Evolutionary conservation across 2,329 filamentous ascomycete genomes (phyloP).

Genomic region (Chaetomium globosum): DNA sequence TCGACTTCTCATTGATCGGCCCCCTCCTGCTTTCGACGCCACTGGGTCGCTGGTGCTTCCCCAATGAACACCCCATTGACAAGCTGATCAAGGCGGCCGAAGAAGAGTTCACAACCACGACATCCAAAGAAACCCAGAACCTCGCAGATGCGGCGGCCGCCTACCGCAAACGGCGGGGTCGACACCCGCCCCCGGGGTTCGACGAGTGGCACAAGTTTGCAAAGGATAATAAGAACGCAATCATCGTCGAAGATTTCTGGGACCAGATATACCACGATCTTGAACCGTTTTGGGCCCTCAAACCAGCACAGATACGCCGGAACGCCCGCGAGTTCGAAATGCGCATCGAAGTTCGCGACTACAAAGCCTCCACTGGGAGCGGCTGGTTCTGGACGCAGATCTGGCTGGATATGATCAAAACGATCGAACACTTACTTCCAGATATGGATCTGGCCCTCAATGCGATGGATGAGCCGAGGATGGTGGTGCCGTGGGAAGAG

Average conservation of each 20-base stretch:
- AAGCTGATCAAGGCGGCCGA: slow-evolving; percentile 53
- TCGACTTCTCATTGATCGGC: slow-evolving; percentile 3
- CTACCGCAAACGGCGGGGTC: slow-evolving; percentile 59
- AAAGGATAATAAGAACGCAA: slow-evolving; percentile 51
- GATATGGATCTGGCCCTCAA: slow-evolving; percentile 71
- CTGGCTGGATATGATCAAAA: slow-evolving; percentile 57
- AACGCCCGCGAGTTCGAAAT: slow-evolving; percentile 61
- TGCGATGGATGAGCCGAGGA: slow-evolving; percentile 66
- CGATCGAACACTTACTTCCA: slow-evolving; percentile 59
- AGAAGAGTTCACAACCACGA: slow-evolving; percentile 46
- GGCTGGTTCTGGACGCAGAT: slow-evolving; percentile 63
- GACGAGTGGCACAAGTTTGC: slow-evolving; percentile 62
- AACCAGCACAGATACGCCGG: slow-evolving; percentile 48
- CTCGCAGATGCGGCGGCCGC: slow-evolving; percentile 56
- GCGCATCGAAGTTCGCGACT: slow-evolving; percentile 61
- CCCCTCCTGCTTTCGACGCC: neutral
- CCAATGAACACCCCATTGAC: slow-evolving; percentile 53
- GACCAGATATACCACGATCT: slow-evolving; percentile 66
- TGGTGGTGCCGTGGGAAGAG: slow-evolving; percentile 66
- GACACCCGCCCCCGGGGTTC: slow-evolving; percentile 67
- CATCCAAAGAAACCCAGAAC: slow-evolving; percentile 51
- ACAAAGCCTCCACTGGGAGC: slow-evolving; percentile 54
- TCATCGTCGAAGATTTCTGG: slow-evolving; percentile 66
- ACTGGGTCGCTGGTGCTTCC: slow-evolving; percentile 26
- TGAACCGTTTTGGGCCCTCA: slow-evolving; percentile 61